Evolutionary conservation across 2,329 filamentous ascomycete species (phyloP).

Genomic region (Penicillium sp.): DNA sequence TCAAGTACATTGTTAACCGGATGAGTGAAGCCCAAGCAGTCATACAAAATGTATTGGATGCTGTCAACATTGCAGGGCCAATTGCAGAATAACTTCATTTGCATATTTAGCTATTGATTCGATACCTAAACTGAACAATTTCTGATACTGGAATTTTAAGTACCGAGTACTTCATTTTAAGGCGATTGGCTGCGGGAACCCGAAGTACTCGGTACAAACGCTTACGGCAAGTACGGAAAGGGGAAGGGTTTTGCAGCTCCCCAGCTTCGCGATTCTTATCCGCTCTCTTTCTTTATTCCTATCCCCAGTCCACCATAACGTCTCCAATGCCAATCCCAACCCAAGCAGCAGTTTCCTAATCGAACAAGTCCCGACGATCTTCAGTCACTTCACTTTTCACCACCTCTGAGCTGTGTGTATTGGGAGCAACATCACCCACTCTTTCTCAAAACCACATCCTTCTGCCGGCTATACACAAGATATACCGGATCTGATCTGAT

Average conservation of each 20-base stretch:
- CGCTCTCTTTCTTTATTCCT: neutral
- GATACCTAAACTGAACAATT: neutral
- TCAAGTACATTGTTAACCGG: too few relatives aligned
- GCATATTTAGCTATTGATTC: too few relatives aligned
- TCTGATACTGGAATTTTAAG: neutral
- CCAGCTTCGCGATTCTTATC: slow-evolving; percentile 5
- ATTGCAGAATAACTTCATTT: too few relatives aligned
- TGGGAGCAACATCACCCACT: neutral
- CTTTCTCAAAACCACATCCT: neutral
- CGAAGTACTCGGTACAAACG: neutral
- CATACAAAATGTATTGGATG: too few relatives aligned
- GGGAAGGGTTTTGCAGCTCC: slow-evolving; percentile 8
- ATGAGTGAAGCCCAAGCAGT: too few relatives aligned
- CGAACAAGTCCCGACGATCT: neutral
- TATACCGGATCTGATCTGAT: neutral
- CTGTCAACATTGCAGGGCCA: too few relatives aligned
- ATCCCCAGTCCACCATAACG: neutral
- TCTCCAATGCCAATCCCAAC: neutral
- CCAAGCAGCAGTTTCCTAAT: neutral
- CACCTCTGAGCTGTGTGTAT: neutral
- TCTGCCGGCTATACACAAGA: neutral
- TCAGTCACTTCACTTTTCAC: neutral
- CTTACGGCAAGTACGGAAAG: slow-evolving; percentile 3
- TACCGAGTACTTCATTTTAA: neutral
- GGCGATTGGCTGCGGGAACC: neutral